Base-by-base conservation (phyloP, 2,329 filamentous ascomycete species). In the Ascochyta koolunga region DNA sequence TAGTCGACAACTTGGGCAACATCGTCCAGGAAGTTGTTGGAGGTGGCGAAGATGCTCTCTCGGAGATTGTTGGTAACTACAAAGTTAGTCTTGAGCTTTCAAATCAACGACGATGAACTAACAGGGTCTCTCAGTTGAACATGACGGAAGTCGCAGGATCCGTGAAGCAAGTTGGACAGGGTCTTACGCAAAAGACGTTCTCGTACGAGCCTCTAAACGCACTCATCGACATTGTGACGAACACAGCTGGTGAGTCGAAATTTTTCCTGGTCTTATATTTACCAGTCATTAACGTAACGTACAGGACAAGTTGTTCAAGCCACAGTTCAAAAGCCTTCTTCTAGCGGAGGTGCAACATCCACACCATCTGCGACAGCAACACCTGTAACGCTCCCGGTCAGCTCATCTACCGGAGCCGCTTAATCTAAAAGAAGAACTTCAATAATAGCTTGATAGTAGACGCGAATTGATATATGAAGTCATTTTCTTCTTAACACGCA, bases 1-100 rank as follows among this genome's bases (percentile, higher is more conserved):
- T 85, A 33, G 77, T 87, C 55, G 84, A 86, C 66, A 86, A 86
- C 61, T 76, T 86, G 2, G 84, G 84, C 31, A 86, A 86, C 60
- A 86, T 87, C 57, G 82, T 87, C 1, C 83, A 86, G 63, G 80
- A 86, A 61, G 82, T 85, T 0, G 76, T 76, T 0, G 80, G 79
- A 19, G 73, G 70, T 1, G 81, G 77, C 0, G 78, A 76, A 3
- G 71, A 72, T 25, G 64, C 77, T 2, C 71, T 84, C 0, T 80
- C 77, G 51, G 75, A 73, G 18, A 85, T 87, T 54, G 82, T 86
- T 6, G 85, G 84, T 44, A 82, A 84, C 63, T 87, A 79, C 67
- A 65, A 79, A 62, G 67, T 66, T 50, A 22, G 51, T 37, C 5
- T 7, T 5, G n/a, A 21, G 7, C n/a, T 22, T 7, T 19, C 7